Evolutionary conservation across 2,329 filamentous ascomycete species (phyloP), one percentile per base, ranked within the genome.

Genomic region (Exophiala alcalophila): DNA sequence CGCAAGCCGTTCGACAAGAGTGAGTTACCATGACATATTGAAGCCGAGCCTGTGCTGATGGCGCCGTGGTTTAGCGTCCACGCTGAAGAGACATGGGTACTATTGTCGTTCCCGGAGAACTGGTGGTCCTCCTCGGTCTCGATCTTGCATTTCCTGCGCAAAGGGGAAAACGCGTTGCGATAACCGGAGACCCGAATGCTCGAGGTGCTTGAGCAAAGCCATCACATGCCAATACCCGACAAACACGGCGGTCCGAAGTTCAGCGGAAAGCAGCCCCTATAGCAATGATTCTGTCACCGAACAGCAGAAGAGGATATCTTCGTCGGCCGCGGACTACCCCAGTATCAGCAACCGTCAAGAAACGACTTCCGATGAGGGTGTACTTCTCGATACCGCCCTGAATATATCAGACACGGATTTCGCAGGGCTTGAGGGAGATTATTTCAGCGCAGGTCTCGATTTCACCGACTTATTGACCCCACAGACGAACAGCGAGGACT

Each of bases 1-100:
- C 65, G 65, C 45, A 70, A 69, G 49, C 65, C 64, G 4, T 69
- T 69, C 36, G 60, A 68, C 48, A 65, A 65, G 50, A 44, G 65
- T 69, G 39, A 59, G 60, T 61, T 27, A 44, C 32, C 12, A 33
- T 30, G 23, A 35, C 26, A n/a, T 43, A 18, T 16, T 25, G n/a
- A 26, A 5, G n/a, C n/a, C 23, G 29, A 14, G n/a, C 4, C 2
- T 5, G 15, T 5, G 18, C 29, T 31, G 15, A 31, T 16, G 5
- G 5, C 18, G n/a, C 11, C 10, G 29, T 16, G n/a, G n/a, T 49
- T 26, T 42, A 70, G 67, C 59, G 31, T 61, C 67, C 6, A 66
- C 67, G 7, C 47, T 69, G 44, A 70, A 68, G 52, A 64, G 68
- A 56, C 67, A 71, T 59, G 62, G 63, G 30, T 71, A 70, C 48